Evolutionary conservation across 768 basidiomycete genomes (phyloP).

Genomic region (Agrocybe chaxingu): DNA sequence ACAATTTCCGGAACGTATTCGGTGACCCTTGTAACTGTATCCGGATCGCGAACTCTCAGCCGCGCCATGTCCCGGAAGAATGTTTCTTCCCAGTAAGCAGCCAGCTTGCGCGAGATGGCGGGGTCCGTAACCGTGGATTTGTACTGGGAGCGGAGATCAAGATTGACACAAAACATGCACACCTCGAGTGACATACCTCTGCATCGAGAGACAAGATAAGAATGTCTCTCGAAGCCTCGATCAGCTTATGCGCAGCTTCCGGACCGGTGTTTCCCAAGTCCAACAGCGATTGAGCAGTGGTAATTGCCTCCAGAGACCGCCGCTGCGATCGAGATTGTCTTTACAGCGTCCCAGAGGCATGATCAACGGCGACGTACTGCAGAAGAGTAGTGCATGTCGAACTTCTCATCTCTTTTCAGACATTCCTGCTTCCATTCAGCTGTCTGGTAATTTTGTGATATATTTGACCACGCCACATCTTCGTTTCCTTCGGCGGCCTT

Average conservation of each 20-base stretch:
- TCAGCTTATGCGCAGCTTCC: conserved; percentile 51
- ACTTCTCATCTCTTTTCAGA: conserved; percentile 83
- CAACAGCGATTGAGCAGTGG: conserved; percentile 41
- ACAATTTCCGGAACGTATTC: conserved; percentile 97
- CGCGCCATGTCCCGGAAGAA: conserved; percentile 93
- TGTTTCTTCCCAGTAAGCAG: conserved; percentile 83
- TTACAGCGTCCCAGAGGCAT: conserved; percentile 12
- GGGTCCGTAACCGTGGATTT: conserved; percentile 84
- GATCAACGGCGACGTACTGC: conserved; percentile 50
- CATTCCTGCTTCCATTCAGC: conserved; percentile 67
- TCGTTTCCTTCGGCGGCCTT: conserved; percentile 48
- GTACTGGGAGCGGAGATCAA: conserved; percentile 40
- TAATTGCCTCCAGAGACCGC: conserved; percentile 49
- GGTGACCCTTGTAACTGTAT: conserved; percentile 90
- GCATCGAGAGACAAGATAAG: conserved; percentile 71
- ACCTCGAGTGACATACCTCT: conserved; percentile 44
- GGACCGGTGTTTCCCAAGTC: conserved; percentile 35
- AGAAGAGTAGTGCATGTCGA: conserved; percentile 80
- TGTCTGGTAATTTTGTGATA: conserved; percentile 48
- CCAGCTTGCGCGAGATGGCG: conserved; percentile 74
- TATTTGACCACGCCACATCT: conserved; percentile 51
- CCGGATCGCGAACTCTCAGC: conserved; percentile 84
- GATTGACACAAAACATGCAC: background rate
- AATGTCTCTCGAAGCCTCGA: conserved; percentile 76
- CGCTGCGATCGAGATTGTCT: conserved; percentile 32